These are phyloP conservation scores for Raffaelea albimanens DNA, from an alignment of 2,329 filamentous ascomycete genomes.

Conservation along the genomic window DNA sequence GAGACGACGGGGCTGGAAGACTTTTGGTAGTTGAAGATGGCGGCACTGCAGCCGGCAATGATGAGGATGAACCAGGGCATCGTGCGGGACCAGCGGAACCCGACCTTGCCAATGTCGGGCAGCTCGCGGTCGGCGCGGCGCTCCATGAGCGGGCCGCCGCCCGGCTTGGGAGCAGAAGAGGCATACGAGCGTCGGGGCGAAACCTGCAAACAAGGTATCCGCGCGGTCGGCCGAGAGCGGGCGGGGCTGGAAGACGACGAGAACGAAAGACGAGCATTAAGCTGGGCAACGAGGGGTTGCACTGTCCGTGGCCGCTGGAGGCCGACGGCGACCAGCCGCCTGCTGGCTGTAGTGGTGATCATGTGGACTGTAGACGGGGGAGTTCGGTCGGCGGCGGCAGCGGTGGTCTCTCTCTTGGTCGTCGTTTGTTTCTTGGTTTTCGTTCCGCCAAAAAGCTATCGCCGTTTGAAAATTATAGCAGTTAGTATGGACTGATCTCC, in stretches of 20 bases:
- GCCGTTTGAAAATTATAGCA: too few species aligned
- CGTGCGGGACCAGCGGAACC: slow-evolving; percentile 58
- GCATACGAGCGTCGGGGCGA: slow-evolving; percentile 35
- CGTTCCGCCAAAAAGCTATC: too few species aligned
- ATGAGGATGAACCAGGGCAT: slow-evolving; percentile 71
- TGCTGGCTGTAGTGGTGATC: not conserved
- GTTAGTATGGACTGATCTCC: too few species aligned
- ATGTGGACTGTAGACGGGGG: too few species aligned
- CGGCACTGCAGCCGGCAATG: slow-evolving; percentile 62
- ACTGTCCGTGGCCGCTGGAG: not conserved
- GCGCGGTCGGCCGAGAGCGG: too few species aligned
- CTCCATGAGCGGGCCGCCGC: slow-evolving; percentile 56
- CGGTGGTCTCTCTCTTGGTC: too few species aligned
- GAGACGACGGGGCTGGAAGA: slow-evolving; percentile 77
- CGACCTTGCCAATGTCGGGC: slow-evolving; percentile 35
- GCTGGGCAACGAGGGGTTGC: slow-evolving; percentile 1
- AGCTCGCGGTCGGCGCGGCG: slow-evolving; percentile 57
- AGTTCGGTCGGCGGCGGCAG: too few species aligned
- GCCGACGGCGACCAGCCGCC: not conserved
- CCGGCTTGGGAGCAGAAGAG: slow-evolving; percentile 44
- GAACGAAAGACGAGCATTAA: not conserved
- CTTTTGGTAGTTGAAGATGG: slow-evolving; percentile 99
- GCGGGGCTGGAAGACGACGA: not conserved
- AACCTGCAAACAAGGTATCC: too few species aligned
- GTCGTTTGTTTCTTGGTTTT: too few species aligned